Base-by-base conservation (phyloP, 169 alveolate genomes). In the Plasmodium cynomolgi region DNA sequence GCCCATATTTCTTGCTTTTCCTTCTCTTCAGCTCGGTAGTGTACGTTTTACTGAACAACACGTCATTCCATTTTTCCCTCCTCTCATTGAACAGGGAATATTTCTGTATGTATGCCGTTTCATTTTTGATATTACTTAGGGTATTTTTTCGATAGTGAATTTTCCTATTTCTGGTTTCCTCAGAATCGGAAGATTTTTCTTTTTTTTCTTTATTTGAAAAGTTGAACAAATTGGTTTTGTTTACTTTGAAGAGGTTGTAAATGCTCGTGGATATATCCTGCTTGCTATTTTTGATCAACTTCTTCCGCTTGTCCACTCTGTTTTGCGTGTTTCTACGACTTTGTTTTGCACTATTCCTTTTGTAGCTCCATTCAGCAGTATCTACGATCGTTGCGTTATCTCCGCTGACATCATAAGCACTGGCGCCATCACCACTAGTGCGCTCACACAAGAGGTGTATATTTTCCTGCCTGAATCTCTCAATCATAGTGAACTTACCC, bases 31-130 rank as follows among this genome's bases (percentile, higher is more conserved):
- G 23, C 23, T 74, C 50, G 39, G 47, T 23, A 6, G 58, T n/a
- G 54, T 84, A 5, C 20, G 39, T 73, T 81, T 71, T 62, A 50
- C 47, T 79, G 23, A 58, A 90, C 50, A 90, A 1, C 1, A 72
- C 20, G 74, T 80, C 74, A 34, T 58, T 80, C 77, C 84, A 9
- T 62, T 80, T 90, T 39, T 81, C 83, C 50, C 54, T 88, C 50
- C 50, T 80, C 44, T 90, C 94, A 80, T 90, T 90, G 44, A 62
- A 68, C 41, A 90, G 26, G 41, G 83, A 90, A 90, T 90, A 79
- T 68, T 80, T 90, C 50, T 90, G 94, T 34, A 79, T 90, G 50
- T 90, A 79, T 2, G 68, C 58, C 34, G 84, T 80, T 20, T 90
- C 94, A 44, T 90, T 79, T 68, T 90, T 90, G 11, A 71, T 58